These are phyloP conservation scores for Xylaria curta DNA, from an alignment of 495 filamentous ascomycete genomes.

Conservation along the genomic window DNA sequence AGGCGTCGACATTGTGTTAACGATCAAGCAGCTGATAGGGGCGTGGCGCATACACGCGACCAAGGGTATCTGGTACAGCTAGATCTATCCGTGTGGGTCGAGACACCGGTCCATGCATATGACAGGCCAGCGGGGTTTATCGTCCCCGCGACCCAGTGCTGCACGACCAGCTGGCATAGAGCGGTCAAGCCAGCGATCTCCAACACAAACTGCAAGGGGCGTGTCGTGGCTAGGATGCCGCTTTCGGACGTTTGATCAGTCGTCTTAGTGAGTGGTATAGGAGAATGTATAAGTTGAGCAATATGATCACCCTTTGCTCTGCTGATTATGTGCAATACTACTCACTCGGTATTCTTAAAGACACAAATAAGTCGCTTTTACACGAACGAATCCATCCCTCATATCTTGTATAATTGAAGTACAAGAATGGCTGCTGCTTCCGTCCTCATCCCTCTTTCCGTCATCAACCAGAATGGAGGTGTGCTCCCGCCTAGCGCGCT, in stretches of 20 bases:
- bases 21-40: slow-evolving; percentile 20
- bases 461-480: slow-evolving; percentile 45
- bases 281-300: slow-evolving; percentile 22
- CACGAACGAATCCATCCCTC: not conserved
- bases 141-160: slow-evolving; percentile 22
- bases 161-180: slow-evolving; percentile 28
- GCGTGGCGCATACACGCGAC: slow-evolving; percentile 25
- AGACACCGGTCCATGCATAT: slow-evolving; percentile 12
- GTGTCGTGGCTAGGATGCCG: slow-evolving; percentile 21
- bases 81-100: slow-evolving; percentile 28
- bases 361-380: not conserved
- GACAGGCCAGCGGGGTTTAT: slow-evolving; percentile 24
- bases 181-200: slow-evolving; percentile 27
- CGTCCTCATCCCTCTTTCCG: slow-evolving; percentile 41
- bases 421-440: slow-evolving; percentile 42
- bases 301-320: not conserved
- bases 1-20: not conserved
- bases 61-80: slow-evolving; percentile 18
- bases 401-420: slow-evolving; percentile 12
- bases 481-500: slow-evolving; percentile 53
- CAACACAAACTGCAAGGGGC: slow-evolving; percentile 18
- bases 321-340: slow-evolving; percentile 2
- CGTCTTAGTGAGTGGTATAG: slow-evolving; percentile 5
- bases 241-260: slow-evolving; percentile 19
- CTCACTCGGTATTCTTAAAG: not conserved